These are phyloP conservation scores for Rhynchosporium agropyri DNA, from an alignment of 2,329 filamentous ascomycete species.

Conservation along the genomic window DNA sequence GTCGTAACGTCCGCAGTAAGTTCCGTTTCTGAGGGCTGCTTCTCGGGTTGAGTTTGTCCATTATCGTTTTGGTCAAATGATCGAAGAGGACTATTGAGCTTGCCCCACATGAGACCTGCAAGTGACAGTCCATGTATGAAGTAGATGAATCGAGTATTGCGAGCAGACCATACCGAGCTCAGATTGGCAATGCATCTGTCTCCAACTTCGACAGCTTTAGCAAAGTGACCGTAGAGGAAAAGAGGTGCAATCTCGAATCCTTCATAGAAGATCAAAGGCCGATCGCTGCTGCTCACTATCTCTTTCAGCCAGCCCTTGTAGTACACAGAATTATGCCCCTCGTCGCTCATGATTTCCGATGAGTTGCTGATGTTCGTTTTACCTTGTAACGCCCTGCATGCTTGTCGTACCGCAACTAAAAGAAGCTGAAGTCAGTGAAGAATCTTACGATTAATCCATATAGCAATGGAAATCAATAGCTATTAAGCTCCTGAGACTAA, in stretches of 20 bases:
- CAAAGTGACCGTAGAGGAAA: constrained; percentile 65
- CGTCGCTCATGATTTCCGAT: constrained; percentile 64
- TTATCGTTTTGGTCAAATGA: constrained; percentile 21
- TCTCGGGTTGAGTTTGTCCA: constrained; percentile 44
- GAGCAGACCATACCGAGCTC: constrained; percentile 59
- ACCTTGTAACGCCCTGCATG: constrained; percentile 70
- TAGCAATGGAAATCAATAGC: background rate
- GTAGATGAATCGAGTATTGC: constrained; percentile 59
- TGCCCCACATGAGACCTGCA: constrained; percentile 51
- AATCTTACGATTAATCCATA: no score
- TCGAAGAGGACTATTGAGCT: constrained; percentile 36
- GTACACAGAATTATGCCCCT: constrained; percentile 60
- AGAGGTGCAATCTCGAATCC: constrained; percentile 64
- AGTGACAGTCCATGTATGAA: constrained; percentile 64
- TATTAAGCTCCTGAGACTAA: no score
- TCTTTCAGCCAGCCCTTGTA: constrained; percentile 63
- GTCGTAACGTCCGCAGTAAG: constrained; percentile 49
- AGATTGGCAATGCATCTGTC: constrained; percentile 51
- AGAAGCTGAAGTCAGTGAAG: background rate
- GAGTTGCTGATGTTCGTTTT: constrained; percentile 59
- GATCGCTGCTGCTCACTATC: constrained; percentile 57
- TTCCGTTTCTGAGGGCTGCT: constrained; percentile 44
- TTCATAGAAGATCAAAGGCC: constrained; percentile 70
- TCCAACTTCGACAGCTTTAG: constrained; percentile 61
- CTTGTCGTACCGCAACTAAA: constrained; percentile 61